Percentiles rank a stretch among this genome's conserved stretches.
These are phyloP conservation scores for Leccinum variicolor DNA, from an alignment of 768 basidiomycete genomes.

Conservation along the genomic window DNA sequence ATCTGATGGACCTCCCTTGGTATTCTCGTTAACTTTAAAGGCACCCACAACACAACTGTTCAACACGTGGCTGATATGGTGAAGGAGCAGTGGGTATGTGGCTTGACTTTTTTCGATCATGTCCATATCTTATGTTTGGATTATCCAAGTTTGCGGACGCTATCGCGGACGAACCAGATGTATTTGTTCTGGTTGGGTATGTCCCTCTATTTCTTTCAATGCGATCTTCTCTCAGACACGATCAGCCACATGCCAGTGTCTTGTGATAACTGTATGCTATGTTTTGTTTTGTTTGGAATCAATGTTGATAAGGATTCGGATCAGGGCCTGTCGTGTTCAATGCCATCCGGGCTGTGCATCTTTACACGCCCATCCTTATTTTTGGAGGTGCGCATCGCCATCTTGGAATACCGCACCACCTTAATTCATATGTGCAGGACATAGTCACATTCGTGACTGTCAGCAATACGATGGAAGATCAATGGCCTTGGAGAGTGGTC, in stretches of 20 bases:
- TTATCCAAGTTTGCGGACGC: slow-evolving; percentile 64
- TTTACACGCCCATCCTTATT: slow-evolving; percentile 71
- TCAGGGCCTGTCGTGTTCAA: slow-evolving; percentile 70
- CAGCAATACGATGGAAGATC: slow-evolving; percentile 23
- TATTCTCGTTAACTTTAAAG: slow-evolving; percentile 72
- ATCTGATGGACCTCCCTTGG: slow-evolving; percentile 79
- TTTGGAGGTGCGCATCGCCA: slow-evolving; percentile 55
- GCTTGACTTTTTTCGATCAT: neutral
- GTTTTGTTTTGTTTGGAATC: neutral
- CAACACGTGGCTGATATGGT: slow-evolving; percentile 74
- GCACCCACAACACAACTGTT: slow-evolving; percentile 65
- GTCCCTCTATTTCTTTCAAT: slow-evolving; percentile 13
- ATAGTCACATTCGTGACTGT: slow-evolving; percentile 36
- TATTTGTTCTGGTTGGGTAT: slow-evolving; percentile 71
- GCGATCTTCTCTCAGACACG: neutral
- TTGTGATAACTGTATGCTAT: slow-evolving; percentile 56
- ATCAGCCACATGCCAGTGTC: slow-evolving; percentile 83
- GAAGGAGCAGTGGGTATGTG: slow-evolving; percentile 68
- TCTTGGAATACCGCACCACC: neutral
- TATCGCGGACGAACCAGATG: slow-evolving; percentile 76
- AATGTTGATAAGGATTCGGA: neutral
- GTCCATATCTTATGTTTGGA: neutral
- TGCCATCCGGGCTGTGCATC: slow-evolving; percentile 70
- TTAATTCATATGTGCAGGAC: slow-evolving; percentile 38
- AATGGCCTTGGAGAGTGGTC: slow-evolving; percentile 66